A percentile compares a stretch with the other conserved stretches of the same genome.
Evolutionary conservation across 768 basidiomycete genomes (phyloP).

Genomic region (Hemileccinum impolitum): DNA sequence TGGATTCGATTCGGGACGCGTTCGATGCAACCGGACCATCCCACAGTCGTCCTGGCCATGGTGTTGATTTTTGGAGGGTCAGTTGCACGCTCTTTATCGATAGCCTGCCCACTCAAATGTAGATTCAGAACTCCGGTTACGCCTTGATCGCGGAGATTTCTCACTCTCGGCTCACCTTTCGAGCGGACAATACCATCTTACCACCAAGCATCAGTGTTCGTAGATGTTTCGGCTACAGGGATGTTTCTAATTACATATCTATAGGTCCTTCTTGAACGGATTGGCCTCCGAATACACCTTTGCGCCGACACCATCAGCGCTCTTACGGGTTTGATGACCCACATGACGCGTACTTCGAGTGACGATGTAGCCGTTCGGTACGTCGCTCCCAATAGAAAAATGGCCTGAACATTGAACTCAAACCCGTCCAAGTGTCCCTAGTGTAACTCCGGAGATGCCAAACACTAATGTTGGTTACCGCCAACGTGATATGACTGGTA

Average conservation of each 20-base stretch:
- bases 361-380: slow-evolving; percentile 28
- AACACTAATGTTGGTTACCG: slow-evolving; percentile 4
- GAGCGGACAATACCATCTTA: slow-evolving; percentile 20
- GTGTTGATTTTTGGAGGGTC: slow-evolving; percentile 67
- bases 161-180: slow-evolving; percentile 45
- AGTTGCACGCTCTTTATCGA: slow-evolving; percentile 16
- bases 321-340: slow-evolving; percentile 52
- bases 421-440: slow-evolving; percentile 10
- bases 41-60: slow-evolving; percentile 24
- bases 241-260: background rate
- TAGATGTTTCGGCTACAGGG: slow-evolving; percentile 4
- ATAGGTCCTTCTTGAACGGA: slow-evolving; percentile 55
- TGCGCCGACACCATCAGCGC: slow-evolving; percentile 75
- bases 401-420: background rate
- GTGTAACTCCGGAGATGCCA: slow-evolving; percentile 1
- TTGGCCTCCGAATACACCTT: slow-evolving; percentile 58
- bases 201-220: slow-evolving; percentile 40
- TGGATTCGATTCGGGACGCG: slow-evolving; percentile 49
- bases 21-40: slow-evolving; percentile 15
- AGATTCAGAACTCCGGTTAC: slow-evolving; percentile 56
- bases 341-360: slow-evolving; percentile 46
- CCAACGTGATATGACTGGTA: slow-evolving; percentile 29
- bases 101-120: slow-evolving; percentile 2
- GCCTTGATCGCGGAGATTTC: slow-evolving; percentile 61
- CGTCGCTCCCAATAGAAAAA: background rate